Conservation (phyloP, 441 rosid species). For the Adansonia rubrostipa region DNA sequence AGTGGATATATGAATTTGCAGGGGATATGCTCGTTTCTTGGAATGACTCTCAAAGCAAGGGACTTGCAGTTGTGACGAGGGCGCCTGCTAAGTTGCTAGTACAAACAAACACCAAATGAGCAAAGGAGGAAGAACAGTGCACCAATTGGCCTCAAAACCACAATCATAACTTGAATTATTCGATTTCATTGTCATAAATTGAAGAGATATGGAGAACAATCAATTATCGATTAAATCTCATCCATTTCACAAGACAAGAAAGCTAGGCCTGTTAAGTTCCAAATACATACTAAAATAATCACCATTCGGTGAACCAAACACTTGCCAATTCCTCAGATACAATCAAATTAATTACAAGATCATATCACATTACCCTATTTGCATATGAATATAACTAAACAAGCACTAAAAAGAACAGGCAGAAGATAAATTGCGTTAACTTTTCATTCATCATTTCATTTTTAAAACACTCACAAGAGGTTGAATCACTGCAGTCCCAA, state of each 20-base stretch:
- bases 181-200: neutral
- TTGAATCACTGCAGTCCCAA: constrained; percentile 77
- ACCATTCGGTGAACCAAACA: neutral
- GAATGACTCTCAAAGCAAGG: constrained; percentile 70
- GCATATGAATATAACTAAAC: neutral
- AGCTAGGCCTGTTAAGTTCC: neutral
- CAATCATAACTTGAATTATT: too few relatives aligned
- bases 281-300: neutral
- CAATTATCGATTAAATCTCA: neutral
- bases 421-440: neutral
- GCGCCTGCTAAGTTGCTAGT: constrained; percentile 74
- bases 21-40: constrained; percentile 86
- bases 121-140: neutral
- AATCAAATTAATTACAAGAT: neutral
- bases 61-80: constrained; percentile 87
- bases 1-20: constrained; percentile 91
- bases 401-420: neutral
- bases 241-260: neutral
- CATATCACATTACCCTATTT: neutral
- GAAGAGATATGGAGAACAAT: neutral
- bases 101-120: constrained; percentile 26
- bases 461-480: constrained; percentile 56
- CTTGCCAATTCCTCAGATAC: neutral
- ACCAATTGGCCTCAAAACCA: constrained; percentile 13
- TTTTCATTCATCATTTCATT: neutral